These are phyloP conservation scores for Epichloe baconii DNA, from an alignment of 2,329 filamentous ascomycete genomes.

Conservation along the genomic window DNA sequence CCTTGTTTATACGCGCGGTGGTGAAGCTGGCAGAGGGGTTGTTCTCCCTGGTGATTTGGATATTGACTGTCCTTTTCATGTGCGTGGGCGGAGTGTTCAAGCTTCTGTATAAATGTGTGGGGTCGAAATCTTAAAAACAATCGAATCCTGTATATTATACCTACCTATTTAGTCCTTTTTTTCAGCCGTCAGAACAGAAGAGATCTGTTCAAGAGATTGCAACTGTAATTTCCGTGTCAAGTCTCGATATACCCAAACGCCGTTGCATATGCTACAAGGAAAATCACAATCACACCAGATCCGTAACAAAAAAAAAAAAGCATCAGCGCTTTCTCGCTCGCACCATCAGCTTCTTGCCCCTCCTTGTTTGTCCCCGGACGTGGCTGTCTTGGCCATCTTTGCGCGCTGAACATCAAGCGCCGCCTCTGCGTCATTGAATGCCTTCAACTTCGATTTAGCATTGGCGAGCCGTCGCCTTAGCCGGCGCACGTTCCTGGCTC, in stretches of 20 bases:
- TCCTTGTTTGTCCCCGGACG: conserved; percentile 46
- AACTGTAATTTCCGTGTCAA: background rate
- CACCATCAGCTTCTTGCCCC: conserved; percentile 49
- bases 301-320: background rate
- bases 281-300: background rate
- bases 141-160: too few relatives aligned
- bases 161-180: conserved; percentile 5
- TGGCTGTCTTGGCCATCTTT: conserved; percentile 53
- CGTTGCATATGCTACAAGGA: background rate
- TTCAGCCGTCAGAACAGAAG: background rate
- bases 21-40: conserved; percentile 37
- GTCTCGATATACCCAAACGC: conserved; percentile 1
- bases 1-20: conserved; percentile 33
- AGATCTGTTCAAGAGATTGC: background rate
- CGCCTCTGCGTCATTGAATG: conserved; percentile 41
- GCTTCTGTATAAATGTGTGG: conserved; percentile 37
- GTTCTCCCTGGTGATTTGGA: conserved; percentile 47
- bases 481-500: conserved; percentile 29
- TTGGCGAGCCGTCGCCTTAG: conserved; percentile 35
- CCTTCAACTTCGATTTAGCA: conserved; percentile 40
- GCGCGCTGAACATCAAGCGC: conserved; percentile 45
- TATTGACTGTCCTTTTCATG: conserved; percentile 42
- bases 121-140: conserved; percentile 23
- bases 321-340: conserved; percentile 45
- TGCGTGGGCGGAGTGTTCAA: conserved; percentile 36